Evolutionary conservation across 1,284 basidiomycete species (phyloP).

Genomic region (Ceratobasidium theobromae): DNA sequence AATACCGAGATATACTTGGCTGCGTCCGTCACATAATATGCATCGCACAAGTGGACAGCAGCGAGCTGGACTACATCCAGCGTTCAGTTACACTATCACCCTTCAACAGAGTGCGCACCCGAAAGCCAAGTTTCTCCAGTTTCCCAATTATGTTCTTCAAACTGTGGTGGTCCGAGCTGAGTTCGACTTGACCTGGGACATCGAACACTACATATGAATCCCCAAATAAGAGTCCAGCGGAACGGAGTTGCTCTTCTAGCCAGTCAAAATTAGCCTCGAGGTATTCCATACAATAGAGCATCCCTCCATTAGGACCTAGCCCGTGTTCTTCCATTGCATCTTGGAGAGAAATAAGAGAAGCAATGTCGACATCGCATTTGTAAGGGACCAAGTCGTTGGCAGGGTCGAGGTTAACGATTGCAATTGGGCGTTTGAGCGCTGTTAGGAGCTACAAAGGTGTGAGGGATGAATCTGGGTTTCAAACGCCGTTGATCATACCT

Average conservation of each 20-base stretch:
- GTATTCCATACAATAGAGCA: conserved; percentile 98
- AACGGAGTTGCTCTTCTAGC: conserved; percentile 58
- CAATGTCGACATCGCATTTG: conserved; percentile 85
- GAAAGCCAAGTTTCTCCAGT: conserved; percentile 75
- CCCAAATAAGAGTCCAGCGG: conserved; percentile 40
- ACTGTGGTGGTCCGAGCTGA: conserved; percentile 93
- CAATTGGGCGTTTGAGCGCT: conserved; percentile 81
- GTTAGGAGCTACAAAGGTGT: conserved; percentile 73
- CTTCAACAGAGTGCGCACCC: conserved; percentile 58
- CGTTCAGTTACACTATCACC: background rate
- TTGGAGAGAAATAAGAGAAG: conserved; percentile 82
- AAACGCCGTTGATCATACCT: conserved; percentile 45
- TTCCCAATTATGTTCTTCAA: conserved; percentile 76
- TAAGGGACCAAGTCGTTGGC: conserved; percentile 91
- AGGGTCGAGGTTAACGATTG: conserved; percentile 93
- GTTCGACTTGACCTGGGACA: conserved; percentile 95
- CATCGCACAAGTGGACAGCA: conserved; percentile 93
- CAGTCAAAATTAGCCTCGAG: conserved; percentile 95
- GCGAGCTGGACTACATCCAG: conserved; percentile 64
- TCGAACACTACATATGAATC: conserved; percentile 93
- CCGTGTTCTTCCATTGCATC: conserved; percentile 86
- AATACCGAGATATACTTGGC: conserved; percentile 94
- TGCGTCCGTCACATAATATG: conserved; percentile 95
- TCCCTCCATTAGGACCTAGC: conserved; percentile 94
- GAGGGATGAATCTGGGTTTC: background rate